Base-by-base conservation (phyloP, 164 flowering plant genomes). In the Warburgia ugandensis region DNA sequence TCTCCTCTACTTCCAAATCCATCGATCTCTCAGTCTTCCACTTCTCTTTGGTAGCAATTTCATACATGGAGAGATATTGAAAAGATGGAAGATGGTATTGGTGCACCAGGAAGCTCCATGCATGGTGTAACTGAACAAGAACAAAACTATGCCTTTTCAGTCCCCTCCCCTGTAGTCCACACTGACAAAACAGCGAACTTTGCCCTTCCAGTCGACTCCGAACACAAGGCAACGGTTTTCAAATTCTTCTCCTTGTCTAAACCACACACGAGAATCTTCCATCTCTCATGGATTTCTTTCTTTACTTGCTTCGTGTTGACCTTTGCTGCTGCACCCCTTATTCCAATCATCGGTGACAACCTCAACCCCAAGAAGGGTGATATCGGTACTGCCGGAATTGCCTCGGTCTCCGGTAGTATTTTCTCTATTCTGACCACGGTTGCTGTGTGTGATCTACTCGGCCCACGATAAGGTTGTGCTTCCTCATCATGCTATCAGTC, bases 181-280 rank as follows among this genome's bases (percentile, higher is more conserved):
- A 68, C 64, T 0, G 69, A 69, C 21, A 54, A 62, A 7, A 61
- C 65, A 0, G 64, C 73, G 1, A 59, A 71, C n/a, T 77, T 77
- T 32, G 63, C 50, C 19, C 31, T 87, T 5, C 90, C 85, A 0
- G 96, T 87, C 2, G 96, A 87, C 49, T 78, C 90, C 0, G 87
- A 87, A 52, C 81, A 82, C 73, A 79, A 73, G 56, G 82, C 96
- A 43, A 87, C 62, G 52, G 74, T 61, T 11, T 68, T 84, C 65
- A 78, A 68, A 44, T 33, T 76, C 31, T 69, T 71, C 52, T 83
- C 88, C 29, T 51, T 85, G 0, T 76, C 75, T 6, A 72, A 73
- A 7, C 94, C 94, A 19, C 88, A 82, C 74, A 87, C 84, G 96
- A 67, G 79, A 54, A 69, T 90, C 45, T 85, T 87, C 62, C 90